Percentiles rank a stretch among this genome's conserved stretches.
Evolutionary conservation across 2,329 filamentous ascomycete species (phyloP).

Genomic region (Monilinia polystroma): DNA sequence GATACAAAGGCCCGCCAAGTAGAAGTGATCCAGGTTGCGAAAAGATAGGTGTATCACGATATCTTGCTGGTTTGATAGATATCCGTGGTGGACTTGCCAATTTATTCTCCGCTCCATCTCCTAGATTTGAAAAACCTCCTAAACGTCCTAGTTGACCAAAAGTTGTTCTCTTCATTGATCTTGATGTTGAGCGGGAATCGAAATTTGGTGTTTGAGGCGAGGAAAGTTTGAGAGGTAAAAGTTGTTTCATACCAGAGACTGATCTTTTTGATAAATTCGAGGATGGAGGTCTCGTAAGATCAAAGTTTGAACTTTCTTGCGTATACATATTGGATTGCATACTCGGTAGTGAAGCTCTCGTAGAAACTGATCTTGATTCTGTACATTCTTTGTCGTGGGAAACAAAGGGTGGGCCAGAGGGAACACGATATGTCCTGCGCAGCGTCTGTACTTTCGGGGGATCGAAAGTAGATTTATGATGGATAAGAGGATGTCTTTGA

Average conservation of each 20-base stretch:
- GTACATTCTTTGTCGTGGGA: conserved; percentile 16
- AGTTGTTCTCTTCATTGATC: conserved; percentile 19
- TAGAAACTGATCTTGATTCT: conserved; percentile 16
- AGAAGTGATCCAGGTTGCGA: conserved; percentile 30
- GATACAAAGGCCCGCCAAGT: conserved; percentile 27
- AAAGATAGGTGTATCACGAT: conserved; percentile 35
- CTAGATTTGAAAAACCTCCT: conserved; percentile 6
- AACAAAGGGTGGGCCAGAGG: conserved; percentile 18
- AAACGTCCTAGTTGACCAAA: conserved; percentile 16
- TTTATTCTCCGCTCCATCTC: not conserved
- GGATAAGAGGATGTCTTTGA: conserved; percentile 24
- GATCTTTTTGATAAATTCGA: conserved; percentile 26
- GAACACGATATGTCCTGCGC: conserved; percentile 26
- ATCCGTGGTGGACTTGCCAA: not conserved
- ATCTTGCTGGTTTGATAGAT: conserved; percentile 23
- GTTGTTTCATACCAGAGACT: conserved; percentile 35
- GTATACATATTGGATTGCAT: conserved; percentile 23
- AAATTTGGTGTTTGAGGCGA: conserved; percentile 22
- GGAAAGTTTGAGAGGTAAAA: conserved; percentile 33
- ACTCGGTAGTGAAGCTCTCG: conserved; percentile 22
- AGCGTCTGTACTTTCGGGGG: conserved; percentile 23
- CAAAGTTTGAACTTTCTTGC: conserved; percentile 9
- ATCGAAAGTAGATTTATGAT: conserved; percentile 16
- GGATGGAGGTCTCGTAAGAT: conserved; percentile 18
- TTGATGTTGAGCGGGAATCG: conserved; percentile 14